A percentile compares a stretch with the other conserved stretches of the same genome.
Evolutionary conservation across 495 filamentous ascomycete genomes (phyloP).

Genomic region (Penicillium salamii): DNA sequence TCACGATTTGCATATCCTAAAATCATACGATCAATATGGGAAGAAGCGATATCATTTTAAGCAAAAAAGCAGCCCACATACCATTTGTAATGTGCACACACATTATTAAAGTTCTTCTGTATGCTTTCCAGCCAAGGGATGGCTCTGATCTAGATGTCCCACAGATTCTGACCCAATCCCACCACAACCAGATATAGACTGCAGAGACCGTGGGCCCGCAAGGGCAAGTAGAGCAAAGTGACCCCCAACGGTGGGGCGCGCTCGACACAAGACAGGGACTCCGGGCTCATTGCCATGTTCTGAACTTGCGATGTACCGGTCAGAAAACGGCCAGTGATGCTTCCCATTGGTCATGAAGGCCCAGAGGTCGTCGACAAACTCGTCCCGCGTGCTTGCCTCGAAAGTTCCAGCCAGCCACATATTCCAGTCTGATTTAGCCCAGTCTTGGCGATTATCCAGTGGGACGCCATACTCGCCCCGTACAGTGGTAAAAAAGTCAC

Average conservation of each 20-base stretch:
- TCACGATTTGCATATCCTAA: no score
- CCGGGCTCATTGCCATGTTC: constrained; percentile 34
- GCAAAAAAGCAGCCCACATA: no score
- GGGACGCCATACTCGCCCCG: constrained; percentile 43
- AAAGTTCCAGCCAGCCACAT: constrained; percentile 44
- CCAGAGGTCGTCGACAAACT: constrained; percentile 44
- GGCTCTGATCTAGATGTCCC: neutral
- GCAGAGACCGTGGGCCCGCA: constrained; percentile 30
- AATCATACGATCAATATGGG: no score
- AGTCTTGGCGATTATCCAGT: constrained; percentile 42
- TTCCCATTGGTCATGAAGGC: constrained; percentile 47
- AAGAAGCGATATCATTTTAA: no score
- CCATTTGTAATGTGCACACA: no score
- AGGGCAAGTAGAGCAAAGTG: constrained; percentile 53
- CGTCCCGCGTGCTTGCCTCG: constrained; percentile 23
- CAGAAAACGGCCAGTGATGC: constrained; percentile 49
- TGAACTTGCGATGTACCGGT: constrained; percentile 41
- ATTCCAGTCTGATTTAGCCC: constrained; percentile 52
- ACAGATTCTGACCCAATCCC: neutral
- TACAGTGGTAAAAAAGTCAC: constrained; percentile 36
- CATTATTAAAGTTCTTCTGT: constrained; percentile 14
- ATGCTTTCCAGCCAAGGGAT: neutral
- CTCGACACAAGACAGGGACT: constrained; percentile 41
- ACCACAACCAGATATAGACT: constrained; percentile 12
- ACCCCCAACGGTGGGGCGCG: constrained; percentile 54